phyloP scores from a whole-genome alignment of 768 basidiomycete genomes.

The Panus rudis region DNA sequence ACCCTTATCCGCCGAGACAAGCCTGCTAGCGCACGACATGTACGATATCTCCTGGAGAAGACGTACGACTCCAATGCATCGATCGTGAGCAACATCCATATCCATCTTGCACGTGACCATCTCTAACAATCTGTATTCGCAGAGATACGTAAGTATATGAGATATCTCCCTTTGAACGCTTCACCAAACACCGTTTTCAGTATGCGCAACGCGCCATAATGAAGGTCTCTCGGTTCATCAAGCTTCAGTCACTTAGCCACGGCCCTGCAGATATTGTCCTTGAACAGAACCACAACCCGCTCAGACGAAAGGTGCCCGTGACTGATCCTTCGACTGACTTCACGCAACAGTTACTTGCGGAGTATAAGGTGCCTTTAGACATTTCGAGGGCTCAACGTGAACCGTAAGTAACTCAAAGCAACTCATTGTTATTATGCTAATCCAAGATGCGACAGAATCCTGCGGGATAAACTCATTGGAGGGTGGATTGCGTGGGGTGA shows the following conservation, averaged over 20 bases:
- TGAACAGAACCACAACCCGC: slow-evolving; percentile 59
- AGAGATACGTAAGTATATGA: slow-evolving; percentile 16
- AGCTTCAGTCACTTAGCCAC: slow-evolving; percentile 65
- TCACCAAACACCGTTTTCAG: slow-evolving; percentile 25
- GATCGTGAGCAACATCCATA: no score
- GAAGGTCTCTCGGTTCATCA: slow-evolving; percentile 72
- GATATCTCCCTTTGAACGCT: background rate
- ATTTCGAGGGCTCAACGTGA: slow-evolving; percentile 23
- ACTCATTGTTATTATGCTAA: background rate
- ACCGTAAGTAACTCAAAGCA: slow-evolving; percentile 35
- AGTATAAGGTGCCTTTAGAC: slow-evolving; percentile 48
- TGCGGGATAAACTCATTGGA: slow-evolving; percentile 24
- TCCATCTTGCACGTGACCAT: slow-evolving; percentile 20
- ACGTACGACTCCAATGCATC: slow-evolving; percentile 57
- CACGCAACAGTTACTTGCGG: slow-evolving; percentile 47
- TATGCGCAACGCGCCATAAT: slow-evolving; percentile 70
- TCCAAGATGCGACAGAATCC: background rate
- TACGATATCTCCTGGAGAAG: slow-evolving; percentile 54
- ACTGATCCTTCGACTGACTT: slow-evolving; percentile 40
- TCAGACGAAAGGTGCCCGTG: slow-evolving; percentile 45
- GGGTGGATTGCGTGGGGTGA: slow-evolving; percentile 66
- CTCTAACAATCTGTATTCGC: background rate
- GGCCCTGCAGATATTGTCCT: slow-evolving; percentile 53
- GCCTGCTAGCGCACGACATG: slow-evolving; percentile 40
- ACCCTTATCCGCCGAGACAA: slow-evolving; percentile 62